Base-by-base conservation (phyloP, 2,329 filamentous ascomycete species). In the Coleophoma eucalyptorum region DNA sequence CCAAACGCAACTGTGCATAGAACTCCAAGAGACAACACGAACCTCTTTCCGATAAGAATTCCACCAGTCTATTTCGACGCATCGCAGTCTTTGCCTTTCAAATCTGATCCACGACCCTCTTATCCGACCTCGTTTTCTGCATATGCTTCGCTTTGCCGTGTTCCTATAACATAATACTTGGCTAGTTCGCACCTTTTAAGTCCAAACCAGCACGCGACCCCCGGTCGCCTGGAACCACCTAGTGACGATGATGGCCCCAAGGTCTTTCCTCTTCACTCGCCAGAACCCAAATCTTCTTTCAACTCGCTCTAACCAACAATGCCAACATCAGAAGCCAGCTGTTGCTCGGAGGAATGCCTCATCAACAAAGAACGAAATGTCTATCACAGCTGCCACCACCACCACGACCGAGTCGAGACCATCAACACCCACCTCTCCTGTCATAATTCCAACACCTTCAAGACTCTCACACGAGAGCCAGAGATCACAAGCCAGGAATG, bases 391-490 rank as follows among this genome's bases (percentile, higher is more conserved):
- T 8, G 20, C 50, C 5, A 49, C 54, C 4, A 51, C 45, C 41
- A 51, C 50, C 16, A 50, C 51, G 16, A 50, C 50, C 34, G 48
- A 44, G 2, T 54, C 56, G 44, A 52, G 52, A 49, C 56, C 58
- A 15, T 56, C 54, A 15, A 62, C 55, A 12, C 56, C 61, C 16
- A 60, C 62, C 13, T 62, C 61, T 16, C 63, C 63, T 15, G 58
- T 65, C 16, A 54, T 65, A 10, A 67, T 67, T 35, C 65, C 65
- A 11, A 49, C 54, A 21, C 26, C 26, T 6, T 26, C 26, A 6
- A 58, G 62, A 50, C 49, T 51, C 8, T 48, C 57, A 21, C 53
- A 58, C 48, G 52, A 59, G 18, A 55, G 44, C 20, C 55, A 57
- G 43, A 55, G 60, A 56, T 46, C 56, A 7, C 57, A 60, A 16